Conservation (phyloP, 1,139 yeast species). For the Diutina sp. region DNA sequence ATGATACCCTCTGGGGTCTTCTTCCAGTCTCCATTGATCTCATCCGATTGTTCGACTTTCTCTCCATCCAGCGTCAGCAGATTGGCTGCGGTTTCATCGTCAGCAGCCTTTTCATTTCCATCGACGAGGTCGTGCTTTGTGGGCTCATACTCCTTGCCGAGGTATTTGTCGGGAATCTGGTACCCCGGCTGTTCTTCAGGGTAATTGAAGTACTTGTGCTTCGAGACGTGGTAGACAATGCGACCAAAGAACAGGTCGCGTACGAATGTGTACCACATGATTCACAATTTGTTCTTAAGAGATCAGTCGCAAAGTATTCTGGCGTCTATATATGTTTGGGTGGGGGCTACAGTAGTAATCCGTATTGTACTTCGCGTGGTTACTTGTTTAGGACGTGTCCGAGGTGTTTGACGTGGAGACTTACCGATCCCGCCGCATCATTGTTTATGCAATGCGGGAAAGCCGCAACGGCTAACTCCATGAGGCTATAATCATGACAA, state of each 20-base stretch:
- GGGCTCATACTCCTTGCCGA: constrained; percentile 1
- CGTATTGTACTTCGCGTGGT: background rate
- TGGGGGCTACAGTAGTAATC: background rate
- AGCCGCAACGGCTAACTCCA: background rate
- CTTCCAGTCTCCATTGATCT: background rate
- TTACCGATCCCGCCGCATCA: background rate
- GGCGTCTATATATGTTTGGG: background rate
- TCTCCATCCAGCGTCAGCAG: background rate
- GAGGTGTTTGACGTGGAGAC: background rate
- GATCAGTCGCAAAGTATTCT: no score
- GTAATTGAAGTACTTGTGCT: constrained; percentile 15
- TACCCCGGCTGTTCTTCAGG: constrained; percentile 21
- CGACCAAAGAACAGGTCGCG: constrained; percentile 17
- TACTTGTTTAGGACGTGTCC: background rate
- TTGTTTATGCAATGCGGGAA: background rate
- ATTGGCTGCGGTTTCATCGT: background rate
- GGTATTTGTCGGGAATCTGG: constrained; percentile 20
- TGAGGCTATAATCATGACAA: background rate
- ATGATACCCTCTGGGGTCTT: constrained; percentile 3
- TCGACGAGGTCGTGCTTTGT: background rate
- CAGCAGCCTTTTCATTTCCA: background rate
- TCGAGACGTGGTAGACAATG: constrained; percentile 18
- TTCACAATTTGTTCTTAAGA: no score
- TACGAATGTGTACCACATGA: constrained; percentile 2
- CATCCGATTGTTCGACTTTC: background rate